Conservation (phyloP, 2,329 filamentous ascomycete species). For the Nemania abortiva region DNA sequence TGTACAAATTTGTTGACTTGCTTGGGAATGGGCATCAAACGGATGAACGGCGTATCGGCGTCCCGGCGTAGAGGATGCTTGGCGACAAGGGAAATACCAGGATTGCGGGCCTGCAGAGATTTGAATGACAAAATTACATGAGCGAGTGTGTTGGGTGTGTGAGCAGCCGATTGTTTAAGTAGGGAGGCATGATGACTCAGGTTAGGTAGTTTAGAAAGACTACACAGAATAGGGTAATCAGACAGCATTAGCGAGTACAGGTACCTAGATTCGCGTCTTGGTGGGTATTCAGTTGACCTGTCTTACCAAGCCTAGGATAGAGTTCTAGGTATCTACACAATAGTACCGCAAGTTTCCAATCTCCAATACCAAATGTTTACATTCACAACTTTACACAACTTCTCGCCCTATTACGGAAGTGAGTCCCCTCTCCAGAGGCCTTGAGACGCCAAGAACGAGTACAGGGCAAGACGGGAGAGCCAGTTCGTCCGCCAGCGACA, state of each 20-base stretch:
- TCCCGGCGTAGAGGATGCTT: conserved; percentile 43
- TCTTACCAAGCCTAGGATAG: not conserved
- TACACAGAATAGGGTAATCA: conserved; percentile 19
- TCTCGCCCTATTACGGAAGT: no score
- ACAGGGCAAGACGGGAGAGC: not conserved
- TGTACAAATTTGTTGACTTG: conserved; percentile 52
- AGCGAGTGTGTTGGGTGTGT: conserved; percentile 30
- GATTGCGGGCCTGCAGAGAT: conserved; percentile 48
- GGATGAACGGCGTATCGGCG: conserved; percentile 49
- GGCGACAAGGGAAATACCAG: conserved; percentile 51
- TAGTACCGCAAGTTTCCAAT: not conserved
- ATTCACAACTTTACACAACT: no score
- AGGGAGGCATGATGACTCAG: conserved; percentile 25
- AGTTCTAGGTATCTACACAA: not conserved
- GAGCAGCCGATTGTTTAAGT: conserved; percentile 27
- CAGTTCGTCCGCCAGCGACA: not conserved
- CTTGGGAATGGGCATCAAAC: conserved; percentile 47
- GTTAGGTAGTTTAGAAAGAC: conserved; percentile 32
- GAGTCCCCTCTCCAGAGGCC: no score
- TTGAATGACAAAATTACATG: conserved; percentile 47
- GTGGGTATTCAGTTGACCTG: not conserved
- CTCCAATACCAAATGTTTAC: not conserved
- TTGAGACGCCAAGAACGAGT: not conserved
- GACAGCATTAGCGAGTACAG: not conserved
- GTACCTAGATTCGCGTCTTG: not conserved